A percentile compares a stretch with the other conserved stretches of the same genome.
phyloP scores from a whole-genome alignment of 164 flowering plant species.

The Kalanchoe fedtschenkoi region DNA sequence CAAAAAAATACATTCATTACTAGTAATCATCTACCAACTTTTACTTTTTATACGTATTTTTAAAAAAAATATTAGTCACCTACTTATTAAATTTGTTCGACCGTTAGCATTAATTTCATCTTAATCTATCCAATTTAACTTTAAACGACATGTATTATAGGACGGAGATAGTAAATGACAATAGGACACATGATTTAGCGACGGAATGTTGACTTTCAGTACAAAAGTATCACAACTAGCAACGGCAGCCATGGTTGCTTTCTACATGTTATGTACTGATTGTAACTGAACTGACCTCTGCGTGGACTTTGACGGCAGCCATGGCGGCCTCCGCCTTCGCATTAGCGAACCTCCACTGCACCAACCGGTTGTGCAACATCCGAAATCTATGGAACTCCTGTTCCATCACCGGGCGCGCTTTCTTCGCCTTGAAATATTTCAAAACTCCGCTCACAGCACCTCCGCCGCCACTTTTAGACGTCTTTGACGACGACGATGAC shows the following conservation, averaged over 20 bases:
- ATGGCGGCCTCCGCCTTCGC: slow-evolving; percentile 42
- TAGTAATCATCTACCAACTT: too few species aligned
- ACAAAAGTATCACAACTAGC: neutral
- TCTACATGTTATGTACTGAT: too few species aligned
- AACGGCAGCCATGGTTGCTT: slow-evolving; percentile 20
- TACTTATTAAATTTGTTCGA: too few species aligned
- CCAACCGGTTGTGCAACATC: slow-evolving; percentile 34
- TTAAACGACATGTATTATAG: too few species aligned
- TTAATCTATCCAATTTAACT: too few species aligned
- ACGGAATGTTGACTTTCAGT: neutral
- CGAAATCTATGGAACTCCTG: slow-evolving; percentile 37
- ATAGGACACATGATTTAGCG: too few species aligned
- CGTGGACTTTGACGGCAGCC: slow-evolving; percentile 17
- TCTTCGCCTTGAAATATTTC: slow-evolving; percentile 47
- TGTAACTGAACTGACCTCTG: slow-evolving; percentile 49
- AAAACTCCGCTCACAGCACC: slow-evolving; percentile 37
- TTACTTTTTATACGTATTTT: too few species aligned
- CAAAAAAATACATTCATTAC: too few species aligned
- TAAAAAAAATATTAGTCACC: too few species aligned
- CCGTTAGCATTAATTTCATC: too few species aligned
- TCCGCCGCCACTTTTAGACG: slow-evolving; percentile 6
- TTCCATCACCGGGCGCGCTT: slow-evolving; percentile 21
- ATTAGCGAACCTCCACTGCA: slow-evolving; percentile 73
- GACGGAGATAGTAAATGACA: too few species aligned
- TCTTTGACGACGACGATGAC: too few species aligned